Base-by-base conservation (phyloP, 371 early-diverging fungal species). In the Rhizopus delemar region DNA sequence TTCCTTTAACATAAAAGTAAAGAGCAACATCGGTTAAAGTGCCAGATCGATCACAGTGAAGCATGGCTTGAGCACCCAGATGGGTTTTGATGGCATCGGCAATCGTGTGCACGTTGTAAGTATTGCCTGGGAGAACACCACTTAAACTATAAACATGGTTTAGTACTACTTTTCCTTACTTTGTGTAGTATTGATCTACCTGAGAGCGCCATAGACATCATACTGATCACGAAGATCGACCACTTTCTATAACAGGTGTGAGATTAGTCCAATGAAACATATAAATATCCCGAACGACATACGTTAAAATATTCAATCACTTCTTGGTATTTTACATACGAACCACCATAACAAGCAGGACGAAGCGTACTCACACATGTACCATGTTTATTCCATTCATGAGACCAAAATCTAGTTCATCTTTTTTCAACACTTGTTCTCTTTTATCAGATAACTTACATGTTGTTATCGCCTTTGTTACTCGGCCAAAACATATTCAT, bases 401-500 rank as follows among this genome's bases (percentile, higher is more conserved):
- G 79, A 46, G 75, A 74, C 80, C 80, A 75, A 39, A 75, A 75
- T 58, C 70, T 68, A 66, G 35, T 45, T 12, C 32, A 36, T 38
- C 34, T 33, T 46, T 15, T 15, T 43, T 33, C n/a, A 15, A 38
- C 8, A 11, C n/a, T 8, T 31, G 15, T 15, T 54, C 46, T 35
- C 7, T 55, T 36, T 15, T 33, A 28, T 43, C n/a, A 29, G 35
- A 38, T 29, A 22, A 16, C 28, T 16, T 60, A 57, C 61, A 52
- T 38, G 45, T 66, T 66, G 46, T 69, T 65, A 45, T 81, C 74
- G 43, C 86, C 86, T 51, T 77, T 84, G 69, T 88, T 83, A 8
- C 88, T 87, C 31, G 89, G 80, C 94, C 94, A 93, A 59, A 83
- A 87, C 4, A 76, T 84, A 64, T 77, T 69, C 88, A 92, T 80